phyloP scores from a whole-genome alignment of 345 rosid genomes.

The Linum lewisii region DNA sequence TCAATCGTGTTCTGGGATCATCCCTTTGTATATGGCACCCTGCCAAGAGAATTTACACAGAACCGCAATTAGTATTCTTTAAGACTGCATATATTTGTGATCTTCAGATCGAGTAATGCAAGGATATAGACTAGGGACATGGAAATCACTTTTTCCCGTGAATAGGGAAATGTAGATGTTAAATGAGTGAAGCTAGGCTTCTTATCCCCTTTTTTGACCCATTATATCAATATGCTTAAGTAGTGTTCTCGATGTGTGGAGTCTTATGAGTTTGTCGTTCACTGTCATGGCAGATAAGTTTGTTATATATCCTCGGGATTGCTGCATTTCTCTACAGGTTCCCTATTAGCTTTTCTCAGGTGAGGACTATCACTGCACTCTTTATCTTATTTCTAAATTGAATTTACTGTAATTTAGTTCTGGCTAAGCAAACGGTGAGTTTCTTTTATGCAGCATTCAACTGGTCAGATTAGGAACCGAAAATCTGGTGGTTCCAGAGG shows the following conservation, averaged over 20 bases:
- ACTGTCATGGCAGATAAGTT: slow-evolving; percentile 49
- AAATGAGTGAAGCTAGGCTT: background rate
- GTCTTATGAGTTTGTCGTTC: slow-evolving; percentile 4
- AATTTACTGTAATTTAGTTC: slow-evolving; percentile 12
- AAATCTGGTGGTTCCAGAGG: slow-evolving; percentile 60
- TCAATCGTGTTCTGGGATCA: background rate
- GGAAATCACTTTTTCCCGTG: too few species aligned
- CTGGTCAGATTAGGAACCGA: slow-evolving; percentile 71
- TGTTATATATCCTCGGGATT: slow-evolving; percentile 70
- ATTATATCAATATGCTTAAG: background rate
- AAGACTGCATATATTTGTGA: background rate
- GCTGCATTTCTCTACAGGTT: slow-evolving; percentile 66
- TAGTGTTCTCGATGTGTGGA: background rate
- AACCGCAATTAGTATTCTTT: background rate
- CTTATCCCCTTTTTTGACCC: background rate
- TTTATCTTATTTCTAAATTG: background rate
- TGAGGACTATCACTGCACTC: slow-evolving; percentile 11
- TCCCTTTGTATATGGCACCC: background rate
- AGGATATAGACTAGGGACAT: too few species aligned
- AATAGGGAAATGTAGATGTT: background rate
- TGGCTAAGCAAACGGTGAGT: slow-evolving; percentile 9
- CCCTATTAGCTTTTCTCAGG: slow-evolving; percentile 82
- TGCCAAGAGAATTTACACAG: background rate
- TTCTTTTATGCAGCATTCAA: slow-evolving; percentile 39
- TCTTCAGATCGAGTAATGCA: background rate